These are phyloP conservation scores for Colletotrichum tabaci DNA, from an alignment of 2,329 filamentous ascomycete species.

Conservation along the genomic window DNA sequence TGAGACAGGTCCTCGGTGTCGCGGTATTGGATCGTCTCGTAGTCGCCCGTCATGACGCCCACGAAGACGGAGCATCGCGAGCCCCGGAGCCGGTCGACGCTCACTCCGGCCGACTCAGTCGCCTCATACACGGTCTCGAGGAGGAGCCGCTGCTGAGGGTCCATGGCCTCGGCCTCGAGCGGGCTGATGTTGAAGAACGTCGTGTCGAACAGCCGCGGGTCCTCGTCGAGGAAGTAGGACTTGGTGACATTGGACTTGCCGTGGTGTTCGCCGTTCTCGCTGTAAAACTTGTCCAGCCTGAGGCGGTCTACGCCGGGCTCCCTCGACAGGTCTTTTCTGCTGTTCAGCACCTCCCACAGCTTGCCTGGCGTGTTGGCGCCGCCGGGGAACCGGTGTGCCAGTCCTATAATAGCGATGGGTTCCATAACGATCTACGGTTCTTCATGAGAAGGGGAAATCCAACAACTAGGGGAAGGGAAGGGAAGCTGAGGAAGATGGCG, in stretches of 20 bases:
- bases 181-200: slow-evolving; percentile 49
- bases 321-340: slow-evolving; percentile 2
- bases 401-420: slow-evolving; percentile 33
- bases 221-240: slow-evolving; percentile 44
- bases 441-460: no score
- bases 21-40: slow-evolving; percentile 46
- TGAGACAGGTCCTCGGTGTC: slow-evolving; percentile 46
- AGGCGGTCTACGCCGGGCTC: slow-evolving; percentile 30
- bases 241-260: slow-evolving; percentile 45
- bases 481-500: no score
- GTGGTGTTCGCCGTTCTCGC: slow-evolving; percentile 42
- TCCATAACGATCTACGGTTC: slow-evolving; percentile 40
- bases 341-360: slow-evolving; percentile 30
- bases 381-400: slow-evolving; percentile 28
- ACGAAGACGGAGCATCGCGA: slow-evolving; percentile 28
- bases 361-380: slow-evolving; percentile 28
- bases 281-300: slow-evolving; percentile 22
- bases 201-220: slow-evolving; percentile 45
- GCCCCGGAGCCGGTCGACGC: slow-evolving; percentile 26
- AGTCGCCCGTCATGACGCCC: slow-evolving; percentile 48
- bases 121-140: slow-evolving; percentile 55
- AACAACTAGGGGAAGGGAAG: no score
- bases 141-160: slow-evolving; percentile 52
- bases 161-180: slow-evolving; percentile 49
- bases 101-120: slow-evolving; percentile 43